A percentile compares a stretch with the other conserved stretches of the same genome.
phyloP scores from a whole-genome alignment of 441 rosid genomes.

The Rhodomyrtus psidioides region DNA sequence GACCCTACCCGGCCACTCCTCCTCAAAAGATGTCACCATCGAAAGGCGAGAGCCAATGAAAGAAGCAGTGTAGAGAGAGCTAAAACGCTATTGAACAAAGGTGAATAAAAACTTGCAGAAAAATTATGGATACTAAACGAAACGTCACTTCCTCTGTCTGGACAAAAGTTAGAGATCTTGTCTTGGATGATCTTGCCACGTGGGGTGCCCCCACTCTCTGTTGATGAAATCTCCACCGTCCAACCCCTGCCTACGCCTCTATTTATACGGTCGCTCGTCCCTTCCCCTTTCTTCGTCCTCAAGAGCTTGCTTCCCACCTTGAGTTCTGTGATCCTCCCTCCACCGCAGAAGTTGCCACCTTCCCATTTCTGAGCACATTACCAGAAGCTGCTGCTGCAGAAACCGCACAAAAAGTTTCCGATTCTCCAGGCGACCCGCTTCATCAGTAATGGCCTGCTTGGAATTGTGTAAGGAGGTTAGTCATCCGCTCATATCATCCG shows the following conservation, averaged over 20 bases:
- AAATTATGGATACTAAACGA: background rate
- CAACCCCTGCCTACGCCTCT: conserved; percentile 23
- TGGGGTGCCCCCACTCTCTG: conserved; percentile 12
- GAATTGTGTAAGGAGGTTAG: conserved; percentile 52
- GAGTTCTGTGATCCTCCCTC: background rate
- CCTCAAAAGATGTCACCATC: background rate
- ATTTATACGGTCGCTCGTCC: conserved; percentile 28
- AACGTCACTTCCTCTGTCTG: background rate
- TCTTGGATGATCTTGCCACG: conserved; percentile 21
- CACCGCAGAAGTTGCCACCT: background rate
- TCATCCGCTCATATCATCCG: background rate
- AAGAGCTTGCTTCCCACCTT: background rate
- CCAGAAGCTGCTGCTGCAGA: conserved; percentile 4
- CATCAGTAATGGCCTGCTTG: conserved; percentile 41
- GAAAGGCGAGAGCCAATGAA: background rate
- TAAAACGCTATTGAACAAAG: background rate
- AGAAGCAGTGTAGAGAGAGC: background rate
- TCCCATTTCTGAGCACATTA: conserved; percentile 8
- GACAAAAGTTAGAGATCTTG: background rate
- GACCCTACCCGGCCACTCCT: background rate
- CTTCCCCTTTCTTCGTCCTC: conserved; percentile 11
- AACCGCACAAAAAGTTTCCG: background rate
- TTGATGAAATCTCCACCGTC: conserved; percentile 41
- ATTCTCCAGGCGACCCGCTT: background rate
- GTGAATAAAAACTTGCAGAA: background rate